Conservation (phyloP, 306 rosid species). For the Malus domestica region ASM211411v1 NC_041793.1:32482001-32482500, state of each 20-base stretch:
- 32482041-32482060: neutral
- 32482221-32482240: neutral
- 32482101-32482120: no score
- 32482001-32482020: neutral
- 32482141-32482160: neutral
- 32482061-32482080: neutral
- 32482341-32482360: neutral
- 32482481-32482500: slow-evolving; percentile 84
- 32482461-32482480: slow-evolving; percentile 60
- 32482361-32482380: neutral
- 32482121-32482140: neutral
- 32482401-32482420: slow-evolving; percentile 1
- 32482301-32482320: neutral
- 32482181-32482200: no score
- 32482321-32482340: neutral
- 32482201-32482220: neutral
- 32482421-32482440: neutral
- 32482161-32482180: neutral
- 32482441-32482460: slow-evolving; percentile 11
- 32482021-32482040: neutral
- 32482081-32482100: neutral
- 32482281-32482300: neutral
- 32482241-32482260: neutral
- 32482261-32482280: neutral
- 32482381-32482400: neutral